Percentiles rank a stretch among this genome's conserved stretches.
Conservation (phyloP, 192 early-diverging fungal genomes). For the Backusella psychrophila region DNA sequence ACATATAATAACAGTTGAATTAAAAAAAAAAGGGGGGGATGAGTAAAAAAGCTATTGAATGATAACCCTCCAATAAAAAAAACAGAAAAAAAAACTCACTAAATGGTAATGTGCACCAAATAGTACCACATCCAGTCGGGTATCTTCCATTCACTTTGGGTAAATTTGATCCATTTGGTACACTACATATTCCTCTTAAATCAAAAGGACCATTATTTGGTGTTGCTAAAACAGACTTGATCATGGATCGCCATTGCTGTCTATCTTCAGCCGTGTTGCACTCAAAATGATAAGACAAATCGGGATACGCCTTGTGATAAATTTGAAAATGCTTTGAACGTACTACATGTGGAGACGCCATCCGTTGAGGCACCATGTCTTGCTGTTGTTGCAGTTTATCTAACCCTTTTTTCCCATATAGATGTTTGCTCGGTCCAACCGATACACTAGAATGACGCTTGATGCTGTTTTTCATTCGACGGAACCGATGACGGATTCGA, state of each 20-base stretch:
- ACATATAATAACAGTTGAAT: neutral
- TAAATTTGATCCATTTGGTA: neutral
- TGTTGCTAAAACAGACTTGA: neutral
- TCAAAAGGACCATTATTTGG: neutral
- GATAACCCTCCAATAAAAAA: neutral
- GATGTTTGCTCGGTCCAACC: neutral
- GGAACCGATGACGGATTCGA: neutral
- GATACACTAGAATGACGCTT: neutral
- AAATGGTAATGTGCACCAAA: constrained; percentile 16
- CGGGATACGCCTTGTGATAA: neutral
- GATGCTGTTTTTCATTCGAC: constrained; percentile 3
- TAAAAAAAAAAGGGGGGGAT: neutral
- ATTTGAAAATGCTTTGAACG: neutral
- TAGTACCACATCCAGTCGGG: constrained; percentile 4
- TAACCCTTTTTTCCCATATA: neutral
- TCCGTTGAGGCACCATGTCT: neutral
- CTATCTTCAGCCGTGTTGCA: neutral
- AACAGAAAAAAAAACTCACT: neutral
- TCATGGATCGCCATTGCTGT: neutral
- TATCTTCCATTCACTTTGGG: constrained; percentile 1
- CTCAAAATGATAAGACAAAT: neutral
- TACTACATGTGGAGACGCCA: neutral
- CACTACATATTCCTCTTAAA: neutral
- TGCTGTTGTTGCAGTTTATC: neutral
- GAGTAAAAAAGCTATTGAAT: neutral